These are phyloP conservation scores for Phytophthora uliginosa DNA, from an alignment of 352 stramenopile genomes.

Conservation along the genomic window DNA sequence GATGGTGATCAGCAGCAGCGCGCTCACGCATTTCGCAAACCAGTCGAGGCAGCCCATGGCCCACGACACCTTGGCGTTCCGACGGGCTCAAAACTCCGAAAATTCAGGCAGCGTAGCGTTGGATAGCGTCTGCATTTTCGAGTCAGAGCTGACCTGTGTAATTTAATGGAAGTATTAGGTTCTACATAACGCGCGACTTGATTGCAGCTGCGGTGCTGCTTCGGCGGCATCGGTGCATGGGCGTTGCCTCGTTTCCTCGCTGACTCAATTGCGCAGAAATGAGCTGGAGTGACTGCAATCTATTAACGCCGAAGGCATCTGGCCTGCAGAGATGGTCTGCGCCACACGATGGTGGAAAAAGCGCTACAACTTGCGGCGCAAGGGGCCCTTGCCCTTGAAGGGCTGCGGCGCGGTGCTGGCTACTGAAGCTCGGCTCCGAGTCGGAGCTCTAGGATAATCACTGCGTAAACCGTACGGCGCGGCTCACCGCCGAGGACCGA, in stretches of 20 bases:
- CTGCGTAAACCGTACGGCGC: no score
- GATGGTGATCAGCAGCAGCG: conserved; percentile 62
- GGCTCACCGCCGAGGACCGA: no score
- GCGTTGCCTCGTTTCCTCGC: not conserved
- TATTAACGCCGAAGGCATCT: conserved; percentile 19
- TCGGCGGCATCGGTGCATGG: not conserved
- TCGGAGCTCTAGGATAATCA: no score
- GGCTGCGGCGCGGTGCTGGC: no score
- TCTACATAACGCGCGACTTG: not conserved
- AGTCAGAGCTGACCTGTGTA: conserved; percentile 18
- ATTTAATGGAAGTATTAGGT: not conserved
- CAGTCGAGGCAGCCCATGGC: conserved; percentile 42
- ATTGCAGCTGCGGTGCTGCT: not conserved
- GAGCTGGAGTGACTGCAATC: conserved; percentile 6
- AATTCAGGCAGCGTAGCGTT: conserved; percentile 10
- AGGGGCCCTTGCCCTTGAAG: no score
- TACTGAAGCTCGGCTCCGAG: no score
- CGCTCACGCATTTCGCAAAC: conserved; percentile 40
- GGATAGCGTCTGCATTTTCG: conserved; percentile 12
- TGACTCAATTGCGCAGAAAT: conserved; percentile 12
- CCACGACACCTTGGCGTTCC: not conserved
- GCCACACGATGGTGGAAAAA: conserved; percentile 20
- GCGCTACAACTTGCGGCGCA: conserved; percentile 3
- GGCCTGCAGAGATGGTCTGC: conserved; percentile 5
- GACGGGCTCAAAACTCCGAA: conserved; percentile 9